Conservation (phyloP, 192 early-diverging fungal genomes). For the Coemansia asiatica region DNA sequence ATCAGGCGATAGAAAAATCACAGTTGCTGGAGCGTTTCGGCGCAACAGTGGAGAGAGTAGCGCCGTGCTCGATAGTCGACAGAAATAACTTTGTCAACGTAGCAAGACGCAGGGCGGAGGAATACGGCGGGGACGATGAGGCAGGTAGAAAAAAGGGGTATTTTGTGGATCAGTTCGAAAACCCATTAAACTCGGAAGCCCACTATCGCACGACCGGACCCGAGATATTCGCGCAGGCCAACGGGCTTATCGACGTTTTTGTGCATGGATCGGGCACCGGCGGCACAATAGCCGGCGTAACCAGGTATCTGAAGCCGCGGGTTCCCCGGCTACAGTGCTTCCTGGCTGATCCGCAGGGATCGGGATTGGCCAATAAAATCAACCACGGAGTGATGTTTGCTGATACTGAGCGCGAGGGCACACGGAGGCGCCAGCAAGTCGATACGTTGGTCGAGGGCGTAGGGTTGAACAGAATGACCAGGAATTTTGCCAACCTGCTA, state of each 20-base stretch:
- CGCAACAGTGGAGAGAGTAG: slow-evolving; percentile 87
- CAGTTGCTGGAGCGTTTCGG: slow-evolving; percentile 78
- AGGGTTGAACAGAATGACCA: slow-evolving; percentile 90
- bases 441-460: slow-evolving; percentile 97
- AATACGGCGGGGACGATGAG: slow-evolving; percentile 47
- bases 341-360: slow-evolving; percentile 91
- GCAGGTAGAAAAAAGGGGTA: slow-evolving; percentile 51
- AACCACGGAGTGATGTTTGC: slow-evolving; percentile 91
- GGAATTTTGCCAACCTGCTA: slow-evolving; percentile 67
- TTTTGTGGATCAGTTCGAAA: slow-evolving; percentile 97
- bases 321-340: slow-evolving; percentile 65
- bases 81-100: slow-evolving; percentile 89
- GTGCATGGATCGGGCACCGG: slow-evolving; percentile 91
- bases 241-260: slow-evolving; percentile 73
- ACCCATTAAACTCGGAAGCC: slow-evolving; percentile 74
- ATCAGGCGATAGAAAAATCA: slow-evolving; percentile 88
- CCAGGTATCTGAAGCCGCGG: slow-evolving; percentile 75
- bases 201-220: slow-evolving; percentile 86
- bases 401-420: slow-evolving; percentile 84
- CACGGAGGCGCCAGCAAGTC: slow-evolving; percentile 89
- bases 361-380: slow-evolving; percentile 88
- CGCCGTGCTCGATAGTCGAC: slow-evolving; percentile 90
- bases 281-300: slow-evolving; percentile 88
- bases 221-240: slow-evolving; percentile 69
- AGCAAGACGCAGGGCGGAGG: slow-evolving; percentile 71